A percentile compares a stretch with the other conserved stretches of the same genome.
These are phyloP conservation scores for Metarhizium humberi DNA, from an alignment of 2,329 filamentous ascomycete genomes.

Conservation along the genomic window DNA sequence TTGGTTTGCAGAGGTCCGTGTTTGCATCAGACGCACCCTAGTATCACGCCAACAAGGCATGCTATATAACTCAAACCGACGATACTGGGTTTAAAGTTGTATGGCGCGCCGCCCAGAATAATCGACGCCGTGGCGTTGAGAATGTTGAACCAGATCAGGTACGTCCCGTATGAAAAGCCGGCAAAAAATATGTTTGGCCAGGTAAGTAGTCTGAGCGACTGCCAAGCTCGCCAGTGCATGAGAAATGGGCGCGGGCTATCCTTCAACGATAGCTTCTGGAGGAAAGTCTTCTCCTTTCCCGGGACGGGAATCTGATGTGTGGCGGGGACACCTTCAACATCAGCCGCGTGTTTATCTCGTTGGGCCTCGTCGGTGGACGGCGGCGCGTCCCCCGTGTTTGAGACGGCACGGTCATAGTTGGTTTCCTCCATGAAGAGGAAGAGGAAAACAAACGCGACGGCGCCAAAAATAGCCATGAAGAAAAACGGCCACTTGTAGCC, in stretches of 20 bases:
- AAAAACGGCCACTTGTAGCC: constrained; percentile 35
- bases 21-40: constrained; percentile 14
- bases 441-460: constrained; percentile 23
- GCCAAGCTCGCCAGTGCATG: constrained; percentile 28
- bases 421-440: constrained; percentile 54
- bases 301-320: background rate
- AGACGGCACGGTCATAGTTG: constrained; percentile 33
- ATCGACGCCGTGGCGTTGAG: constrained; percentile 34
- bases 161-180: constrained; percentile 32
- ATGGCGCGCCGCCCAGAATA: constrained; percentile 26
- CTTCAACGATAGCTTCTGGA: constrained; percentile 31
- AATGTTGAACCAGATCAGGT: constrained; percentile 33
- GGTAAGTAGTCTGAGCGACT: constrained; percentile 25
- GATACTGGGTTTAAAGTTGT: constrained; percentile 28
- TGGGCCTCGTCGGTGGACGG: background rate
- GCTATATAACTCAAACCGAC: constrained; percentile 29
- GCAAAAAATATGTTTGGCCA: constrained; percentile 34
- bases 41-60: constrained; percentile 23
- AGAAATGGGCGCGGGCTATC: constrained; percentile 24
- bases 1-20: background rate
- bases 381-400: constrained; percentile 1
- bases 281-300: constrained; percentile 24
- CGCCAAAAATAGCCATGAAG: constrained; percentile 30
- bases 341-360: background rate
- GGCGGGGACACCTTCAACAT: background rate